Evolutionary conservation across 2,329 filamentous ascomycete species (phyloP), one percentile per base, ranked within the genome.

Genomic region (Nigrospora osmanthi): DNA sequence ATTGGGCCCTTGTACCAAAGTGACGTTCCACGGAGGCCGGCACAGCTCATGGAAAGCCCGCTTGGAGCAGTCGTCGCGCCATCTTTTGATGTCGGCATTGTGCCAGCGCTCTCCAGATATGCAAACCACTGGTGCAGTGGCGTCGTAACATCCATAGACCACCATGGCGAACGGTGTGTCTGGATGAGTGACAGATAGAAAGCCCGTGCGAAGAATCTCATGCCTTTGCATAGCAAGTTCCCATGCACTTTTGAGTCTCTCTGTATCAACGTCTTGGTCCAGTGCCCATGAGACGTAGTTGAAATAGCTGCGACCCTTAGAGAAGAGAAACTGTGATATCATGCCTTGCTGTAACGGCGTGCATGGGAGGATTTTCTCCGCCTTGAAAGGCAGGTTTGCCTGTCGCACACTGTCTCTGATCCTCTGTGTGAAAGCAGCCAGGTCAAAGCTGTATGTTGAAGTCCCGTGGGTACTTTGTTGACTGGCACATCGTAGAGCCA

Each of bases 281-380:
- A 88, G 50, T 15, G 66, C 55, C 55, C 84, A 75, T 16, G 71
- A 69, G 34, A 89, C 65, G 47, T 80, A 80, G 55, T 95, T 96
- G 56, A 94, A 77, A 58, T 96, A 96, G 33, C 85, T 67, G 3
- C 64, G 58, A 0, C 87, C 87, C 1, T 75, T 62, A 0, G 84
- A 87, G 43, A 80, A 75, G 15, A 85, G 58, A 50, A 85, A 94
- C 15, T 87, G 80, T 0, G 81, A 81, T 41, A 95, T 60, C 76
- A 96, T 89, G 1, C 87, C 88, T 40, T 78, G 76, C 55, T 96
- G 90, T 1, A 89, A 70, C 1, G 84, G 73, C 0, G 89, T 95
- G 58, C 88, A 95, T 0, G 90, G 90, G 1, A 85, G 70, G 4
- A 93, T 58, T 1, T 72, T 66, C 50, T 85, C 74, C 1, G 88